These are phyloP conservation scores for Lactarius sanguifluus DNA, from an alignment of 768 basidiomycete species.

Conservation along the genomic window DNA sequence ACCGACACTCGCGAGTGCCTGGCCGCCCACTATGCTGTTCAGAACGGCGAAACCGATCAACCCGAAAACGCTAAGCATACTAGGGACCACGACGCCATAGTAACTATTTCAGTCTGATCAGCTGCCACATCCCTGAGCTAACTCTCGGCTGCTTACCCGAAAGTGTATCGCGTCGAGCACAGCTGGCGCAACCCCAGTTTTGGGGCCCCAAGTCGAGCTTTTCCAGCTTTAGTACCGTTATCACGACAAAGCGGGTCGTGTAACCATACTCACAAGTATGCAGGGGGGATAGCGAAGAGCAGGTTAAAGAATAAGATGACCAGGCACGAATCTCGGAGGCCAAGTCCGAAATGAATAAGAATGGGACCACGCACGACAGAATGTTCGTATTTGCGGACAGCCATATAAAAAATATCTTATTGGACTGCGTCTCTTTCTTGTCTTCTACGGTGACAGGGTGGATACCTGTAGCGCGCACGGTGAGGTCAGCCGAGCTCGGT, in stretches of 20 bases:
- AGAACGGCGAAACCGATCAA: conserved; percentile 58
- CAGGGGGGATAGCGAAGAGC: conserved; percentile 42
- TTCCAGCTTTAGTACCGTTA: conserved; percentile 26
- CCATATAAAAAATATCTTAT: conserved; percentile 45
- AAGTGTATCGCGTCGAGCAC: conserved; percentile 66
- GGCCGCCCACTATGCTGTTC: conserved; percentile 62
- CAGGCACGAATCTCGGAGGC: conserved; percentile 46
- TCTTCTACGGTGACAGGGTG: conserved; percentile 37
- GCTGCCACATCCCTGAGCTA: background rate
- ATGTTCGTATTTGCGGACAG: conserved; percentile 44
- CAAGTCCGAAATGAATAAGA: conserved; percentile 38
- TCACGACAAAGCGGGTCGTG: background rate
- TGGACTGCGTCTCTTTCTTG: conserved; percentile 40
- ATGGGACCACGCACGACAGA: conserved; percentile 36
- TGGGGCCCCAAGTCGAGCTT: conserved; percentile 71
- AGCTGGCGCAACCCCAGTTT: conserved; percentile 80
- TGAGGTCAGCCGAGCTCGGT: no score
- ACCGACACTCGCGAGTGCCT: conserved; percentile 54
- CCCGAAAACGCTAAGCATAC: conserved; percentile 49
- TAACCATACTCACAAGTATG: conserved; percentile 41
- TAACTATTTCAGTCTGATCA: conserved; percentile 42
- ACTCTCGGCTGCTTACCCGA: conserved; percentile 43
- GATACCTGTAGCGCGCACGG: conserved; percentile 34
- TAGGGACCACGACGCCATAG: conserved; percentile 51
- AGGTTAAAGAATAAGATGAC: conserved; percentile 49